These are phyloP conservation scores for Taphrina betulina DNA, from an alignment of 1,139 yeast species.

Conservation along the genomic window DNA sequence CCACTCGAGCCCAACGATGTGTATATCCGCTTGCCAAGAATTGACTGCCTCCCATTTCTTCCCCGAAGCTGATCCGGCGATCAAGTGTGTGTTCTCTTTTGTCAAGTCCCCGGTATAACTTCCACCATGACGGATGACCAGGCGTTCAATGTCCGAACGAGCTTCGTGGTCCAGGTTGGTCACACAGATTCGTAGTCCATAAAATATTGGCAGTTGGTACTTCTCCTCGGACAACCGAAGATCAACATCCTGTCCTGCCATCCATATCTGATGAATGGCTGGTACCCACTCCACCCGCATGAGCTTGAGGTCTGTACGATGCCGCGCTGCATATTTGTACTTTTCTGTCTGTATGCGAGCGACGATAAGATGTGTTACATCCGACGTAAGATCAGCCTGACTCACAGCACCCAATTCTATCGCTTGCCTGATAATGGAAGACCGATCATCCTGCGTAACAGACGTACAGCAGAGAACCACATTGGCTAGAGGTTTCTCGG, in stretches of 20 bases:
- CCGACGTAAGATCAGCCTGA: slow-evolving; percentile 63
- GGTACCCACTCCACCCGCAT: slow-evolving; percentile 53
- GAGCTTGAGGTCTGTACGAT: slow-evolving; percentile 61
- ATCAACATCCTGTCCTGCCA: slow-evolving; percentile 51
- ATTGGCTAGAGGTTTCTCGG: slow-evolving; percentile 40
- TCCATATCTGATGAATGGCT: slow-evolving; percentile 55
- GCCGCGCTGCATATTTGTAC: slow-evolving; percentile 60
- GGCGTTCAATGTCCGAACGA: slow-evolving; percentile 46
- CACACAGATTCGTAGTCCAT: slow-evolving; percentile 53
- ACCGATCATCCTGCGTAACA: slow-evolving; percentile 38
- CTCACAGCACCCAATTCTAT: slow-evolving; percentile 61
- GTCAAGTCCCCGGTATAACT: slow-evolving; percentile 58
- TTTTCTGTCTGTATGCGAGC: slow-evolving; percentile 68
- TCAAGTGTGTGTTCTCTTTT: slow-evolving; percentile 53
- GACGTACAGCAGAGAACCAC: slow-evolving; percentile 44
- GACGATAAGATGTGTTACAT: slow-evolving; percentile 65
- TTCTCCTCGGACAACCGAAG: slow-evolving; percentile 41
- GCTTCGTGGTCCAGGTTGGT: slow-evolving; percentile 52
- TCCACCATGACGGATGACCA: slow-evolving; percentile 60
- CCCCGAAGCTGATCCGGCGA: slow-evolving; percentile 58
- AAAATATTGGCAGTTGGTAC: slow-evolving; percentile 50
- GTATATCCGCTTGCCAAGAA: slow-evolving; percentile 58
- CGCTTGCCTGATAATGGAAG: slow-evolving; percentile 33
- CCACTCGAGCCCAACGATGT: slow-evolving; percentile 76
- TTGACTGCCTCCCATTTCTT: slow-evolving; percentile 61